phyloP scores from a whole-genome alignment of 345 rosid genomes.

The Arabis hirsuta region DNA sequence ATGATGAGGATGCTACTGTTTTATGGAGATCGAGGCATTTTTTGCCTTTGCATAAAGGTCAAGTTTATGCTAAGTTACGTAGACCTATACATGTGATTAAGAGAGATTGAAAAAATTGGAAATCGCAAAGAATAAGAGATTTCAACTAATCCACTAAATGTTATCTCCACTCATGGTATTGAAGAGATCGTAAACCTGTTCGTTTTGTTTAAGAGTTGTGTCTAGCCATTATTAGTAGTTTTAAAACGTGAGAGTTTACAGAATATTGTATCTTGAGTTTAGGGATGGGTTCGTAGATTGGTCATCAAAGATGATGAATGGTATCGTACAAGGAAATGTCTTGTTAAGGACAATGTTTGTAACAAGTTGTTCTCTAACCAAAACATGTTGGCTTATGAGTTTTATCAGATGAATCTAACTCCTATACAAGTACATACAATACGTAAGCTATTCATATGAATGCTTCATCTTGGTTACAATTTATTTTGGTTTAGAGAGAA shows the following conservation, averaged over 20 bases:
- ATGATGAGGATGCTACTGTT: too few species aligned
- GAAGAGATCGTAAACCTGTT: constrained; percentile 99
- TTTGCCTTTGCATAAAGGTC: too few species aligned
- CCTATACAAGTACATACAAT: constrained; percentile 35
- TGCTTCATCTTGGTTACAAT: neutral
- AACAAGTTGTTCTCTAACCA: constrained; percentile 27
- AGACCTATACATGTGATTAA: too few species aligned
- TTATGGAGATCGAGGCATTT: too few species aligned
- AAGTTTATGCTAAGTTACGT: too few species aligned
- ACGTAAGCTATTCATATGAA: neutral
- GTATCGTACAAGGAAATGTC: constrained; percentile 43
- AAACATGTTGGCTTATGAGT: constrained; percentile 35
- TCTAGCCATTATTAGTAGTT: neutral
- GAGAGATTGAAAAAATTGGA: too few species aligned
- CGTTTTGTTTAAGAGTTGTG: constrained; percentile 53
- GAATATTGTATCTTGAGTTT: neutral
- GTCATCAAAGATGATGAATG: constrained; percentile 44
- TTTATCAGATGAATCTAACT: constrained; percentile 38
- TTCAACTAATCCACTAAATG: neutral
- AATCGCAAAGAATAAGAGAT: too few species aligned
- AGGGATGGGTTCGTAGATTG: constrained; percentile 41
- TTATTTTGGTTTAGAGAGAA: neutral
- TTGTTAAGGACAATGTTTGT: constrained; percentile 37
- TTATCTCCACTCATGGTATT: constrained; percentile 86
- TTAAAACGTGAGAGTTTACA: constrained; percentile 11